A percentile compares a stretch with the other conserved stretches of the same genome.
Conservation (phyloP, 1,284 basidiomycete species). For the Rhizoctonia solani region DNA sequence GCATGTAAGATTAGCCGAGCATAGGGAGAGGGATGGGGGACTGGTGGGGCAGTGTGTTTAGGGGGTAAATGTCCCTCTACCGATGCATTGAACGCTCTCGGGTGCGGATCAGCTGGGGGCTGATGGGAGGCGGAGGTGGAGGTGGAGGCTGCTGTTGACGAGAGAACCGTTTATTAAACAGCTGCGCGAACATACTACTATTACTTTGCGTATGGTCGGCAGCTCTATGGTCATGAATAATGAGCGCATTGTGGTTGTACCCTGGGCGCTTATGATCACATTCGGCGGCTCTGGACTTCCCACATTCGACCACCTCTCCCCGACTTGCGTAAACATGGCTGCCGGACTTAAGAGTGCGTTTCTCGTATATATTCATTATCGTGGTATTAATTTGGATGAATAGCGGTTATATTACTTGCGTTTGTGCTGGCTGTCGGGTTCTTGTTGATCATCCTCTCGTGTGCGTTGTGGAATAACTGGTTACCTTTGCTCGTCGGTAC, state of each 20-base stretch:
- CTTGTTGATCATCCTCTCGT: constrained; percentile 95
- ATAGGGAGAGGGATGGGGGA: constrained; percentile 73
- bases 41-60: constrained; percentile 62
- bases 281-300: constrained; percentile 4
- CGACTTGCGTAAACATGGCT: constrained; percentile 33
- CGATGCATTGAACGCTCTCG: constrained; percentile 14
- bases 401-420: constrained; percentile 91
- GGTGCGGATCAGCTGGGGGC: not conserved
- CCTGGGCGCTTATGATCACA: constrained; percentile 14
- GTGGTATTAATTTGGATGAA: constrained; percentile 3
- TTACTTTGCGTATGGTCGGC: not conserved
- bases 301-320: constrained; percentile 30
- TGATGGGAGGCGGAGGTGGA: not conserved
- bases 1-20: constrained; percentile 64
- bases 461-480: constrained; percentile 97
- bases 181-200: constrained; percentile 16
- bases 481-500: constrained; percentile 93
- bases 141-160: not conserved
- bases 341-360: constrained; percentile 41
- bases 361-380: constrained; percentile 2
- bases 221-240: not conserved
- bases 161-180: constrained; percentile 23
- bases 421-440: constrained; percentile 98
- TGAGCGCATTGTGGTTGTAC: constrained; percentile 5
- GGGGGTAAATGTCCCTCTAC: constrained; percentile 52